These are phyloP conservation scores for Paramyrothecium roridum DNA, from an alignment of 2,329 filamentous ascomycete genomes.

Conservation along the genomic window DNA sequence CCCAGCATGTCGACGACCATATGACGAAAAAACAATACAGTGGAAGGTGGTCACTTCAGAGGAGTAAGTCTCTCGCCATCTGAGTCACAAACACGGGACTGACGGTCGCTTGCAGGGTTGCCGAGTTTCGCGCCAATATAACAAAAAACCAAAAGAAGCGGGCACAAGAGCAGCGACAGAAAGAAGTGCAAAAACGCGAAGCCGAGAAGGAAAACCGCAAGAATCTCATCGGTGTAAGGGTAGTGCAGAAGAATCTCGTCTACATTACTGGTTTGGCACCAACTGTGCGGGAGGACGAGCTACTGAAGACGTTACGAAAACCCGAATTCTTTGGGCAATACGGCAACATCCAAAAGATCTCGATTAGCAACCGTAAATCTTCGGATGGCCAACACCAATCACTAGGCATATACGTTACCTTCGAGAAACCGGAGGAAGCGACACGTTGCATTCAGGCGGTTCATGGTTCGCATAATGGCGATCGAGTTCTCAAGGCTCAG, in stretches of 20 bases:
- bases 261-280: slow-evolving; percentile 95
- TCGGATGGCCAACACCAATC: slow-evolving; percentile 75
- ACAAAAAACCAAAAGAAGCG: slow-evolving; percentile 93
- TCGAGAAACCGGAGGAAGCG: slow-evolving; percentile 87
- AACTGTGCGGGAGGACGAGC: slow-evolving; percentile 85
- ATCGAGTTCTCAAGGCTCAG: slow-evolving; percentile 75
- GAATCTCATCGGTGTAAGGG: slow-evolving; percentile 89
- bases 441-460: slow-evolving; percentile 87
- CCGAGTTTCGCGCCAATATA: slow-evolving; percentile 72
- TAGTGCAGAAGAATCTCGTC: slow-evolving; percentile 97
- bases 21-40: slow-evolving; percentile 95
- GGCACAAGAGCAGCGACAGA: slow-evolving; percentile 77
- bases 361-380: slow-evolving; percentile 91
- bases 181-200: slow-evolving; percentile 93
- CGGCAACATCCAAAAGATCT: slow-evolving; percentile 97
- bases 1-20: slow-evolving; percentile 92
- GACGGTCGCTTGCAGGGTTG: slow-evolving; percentile 49
- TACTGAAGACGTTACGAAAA: slow-evolving; percentile 85
- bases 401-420: slow-evolving; percentile 97
- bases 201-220: slow-evolving; percentile 94
- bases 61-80: slow-evolving; percentile 62
- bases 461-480: slow-evolving; percentile 88
- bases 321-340: slow-evolving; percentile 97
- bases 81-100: slow-evolving; percentile 4
- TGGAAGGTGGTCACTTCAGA: slow-evolving; percentile 94